Percentiles rank a stretch among this genome's conserved stretches.
These are phyloP conservation scores for Isabelozyma rhagii DNA, from an alignment of 805 yeast genomes.

Conservation along the genomic window DNA sequence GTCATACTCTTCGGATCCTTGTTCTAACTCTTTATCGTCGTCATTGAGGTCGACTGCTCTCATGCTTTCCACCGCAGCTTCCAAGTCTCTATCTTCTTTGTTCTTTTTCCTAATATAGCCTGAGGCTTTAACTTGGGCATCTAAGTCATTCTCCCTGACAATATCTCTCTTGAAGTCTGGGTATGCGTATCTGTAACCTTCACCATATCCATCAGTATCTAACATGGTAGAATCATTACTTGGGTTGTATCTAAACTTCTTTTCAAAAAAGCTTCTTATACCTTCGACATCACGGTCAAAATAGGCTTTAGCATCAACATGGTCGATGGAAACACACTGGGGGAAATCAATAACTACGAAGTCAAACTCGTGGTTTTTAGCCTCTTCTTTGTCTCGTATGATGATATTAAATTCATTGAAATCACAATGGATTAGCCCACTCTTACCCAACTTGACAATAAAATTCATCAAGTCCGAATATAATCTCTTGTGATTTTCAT, in stretches of 20 bases:
- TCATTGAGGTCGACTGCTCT: conserved; percentile 33
- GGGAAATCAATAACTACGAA: conserved; percentile 97
- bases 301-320: conserved; percentile 80
- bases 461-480: conserved; percentile 87
- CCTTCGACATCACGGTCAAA: conserved; percentile 94
- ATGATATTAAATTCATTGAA: conserved; percentile 95
- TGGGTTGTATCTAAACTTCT: conserved; percentile 74
- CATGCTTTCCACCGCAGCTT: conserved; percentile 70
- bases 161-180: conserved; percentile 83
- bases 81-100: conserved; percentile 58
- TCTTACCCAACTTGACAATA: conserved; percentile 75
- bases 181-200: conserved; percentile 69
- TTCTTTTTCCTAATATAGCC: conserved; percentile 57
- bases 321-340: conserved; percentile 93
- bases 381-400: conserved; percentile 60
- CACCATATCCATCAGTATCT: conserved; percentile 78
- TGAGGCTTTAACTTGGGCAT: conserved; percentile 86
- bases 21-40: conserved; percentile 24
- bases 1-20: conserved; percentile 31
- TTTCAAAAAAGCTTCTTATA: conserved; percentile 75
- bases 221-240: conserved; percentile 63
- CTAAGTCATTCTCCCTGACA: conserved; percentile 63
- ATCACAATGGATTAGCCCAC: conserved; percentile 95
- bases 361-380: conserved; percentile 51
- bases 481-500: conserved; percentile 63